Evolutionary conservation across 805 yeast species (phyloP).

Genomic region (Metahyphopichia silvanorum): DNA sequence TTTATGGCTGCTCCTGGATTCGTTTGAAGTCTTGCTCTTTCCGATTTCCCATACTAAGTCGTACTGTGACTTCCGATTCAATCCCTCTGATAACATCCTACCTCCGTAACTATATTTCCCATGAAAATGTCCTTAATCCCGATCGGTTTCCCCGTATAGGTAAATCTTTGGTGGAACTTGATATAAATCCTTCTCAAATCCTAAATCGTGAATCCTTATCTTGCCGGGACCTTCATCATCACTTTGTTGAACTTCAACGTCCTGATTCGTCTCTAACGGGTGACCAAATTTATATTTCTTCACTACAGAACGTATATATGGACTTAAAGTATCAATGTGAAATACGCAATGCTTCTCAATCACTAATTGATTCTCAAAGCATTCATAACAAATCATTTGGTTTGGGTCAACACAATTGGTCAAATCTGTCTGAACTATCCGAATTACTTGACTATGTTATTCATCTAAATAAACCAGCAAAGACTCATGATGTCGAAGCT

Average conservation of each 20-base stretch:
- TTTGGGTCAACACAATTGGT: conserved; percentile 24
- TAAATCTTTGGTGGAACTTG: conserved; percentile 66
- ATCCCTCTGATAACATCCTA: conserved; percentile 10
- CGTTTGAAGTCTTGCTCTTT: conserved; percentile 45
- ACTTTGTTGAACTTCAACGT: conserved; percentile 37
- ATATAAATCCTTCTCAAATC: conserved; percentile 59
- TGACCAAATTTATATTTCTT: conserved; percentile 36
- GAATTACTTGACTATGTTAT: conserved; percentile 28
- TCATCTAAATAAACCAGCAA: conserved; percentile 13
- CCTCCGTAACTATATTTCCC: conserved; percentile 16
- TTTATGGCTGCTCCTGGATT: conserved; percentile 84
- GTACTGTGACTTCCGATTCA: conserved; percentile 2
- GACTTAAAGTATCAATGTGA: conserved; percentile 55
- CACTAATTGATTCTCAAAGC: conserved; percentile 4
- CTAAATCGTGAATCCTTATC: conserved; percentile 47
- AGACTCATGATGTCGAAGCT: conserved; percentile 2
- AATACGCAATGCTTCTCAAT: conserved; percentile 19
- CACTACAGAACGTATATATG: conserved; percentile 52
- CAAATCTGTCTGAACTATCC: conserved; percentile 25
- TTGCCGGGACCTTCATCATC: conserved; percentile 49
- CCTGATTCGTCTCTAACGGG: conserved; percentile 2
- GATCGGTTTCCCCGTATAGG: conserved; percentile 46
- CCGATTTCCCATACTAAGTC: conserved; percentile 50
- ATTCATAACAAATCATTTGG: conserved; percentile 10
- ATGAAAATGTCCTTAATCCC: conserved; percentile 27